Evolutionary conservation across 1,139 yeast species (phyloP).

Genomic region (Debaryomyces robertsiae): DNA sequence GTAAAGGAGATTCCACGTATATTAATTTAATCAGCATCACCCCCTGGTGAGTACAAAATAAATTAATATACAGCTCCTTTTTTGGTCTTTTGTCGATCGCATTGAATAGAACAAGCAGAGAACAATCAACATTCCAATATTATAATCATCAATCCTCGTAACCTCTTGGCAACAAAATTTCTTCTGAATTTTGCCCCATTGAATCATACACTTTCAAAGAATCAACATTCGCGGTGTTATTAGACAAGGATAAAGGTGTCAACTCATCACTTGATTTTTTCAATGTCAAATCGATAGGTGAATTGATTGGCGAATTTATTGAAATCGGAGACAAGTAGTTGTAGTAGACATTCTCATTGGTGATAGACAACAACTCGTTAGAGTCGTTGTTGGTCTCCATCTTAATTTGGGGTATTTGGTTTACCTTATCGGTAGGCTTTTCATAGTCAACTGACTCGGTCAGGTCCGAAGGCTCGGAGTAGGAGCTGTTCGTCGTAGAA

Average conservation of each 20-base stretch:
- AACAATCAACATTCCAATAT: conserved; percentile 23
- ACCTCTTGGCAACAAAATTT: conserved; percentile 39
- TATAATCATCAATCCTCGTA: conserved; percentile 12
- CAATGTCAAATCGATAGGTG: conserved; percentile 46
- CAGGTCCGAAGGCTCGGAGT: conserved; percentile 5
- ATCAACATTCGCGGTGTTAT: conserved; percentile 18
- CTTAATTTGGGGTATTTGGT: conserved; percentile 12
- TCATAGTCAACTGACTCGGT: conserved; percentile 5
- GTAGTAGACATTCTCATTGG: conserved; percentile 24
- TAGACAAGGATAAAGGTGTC: conserved; percentile 16
- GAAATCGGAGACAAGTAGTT: conserved; percentile 50
- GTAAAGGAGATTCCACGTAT: conserved; percentile 26
- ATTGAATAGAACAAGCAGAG: conserved; percentile 37
- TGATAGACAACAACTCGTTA: conserved; percentile 17
- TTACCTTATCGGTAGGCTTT: conserved; percentile 4
- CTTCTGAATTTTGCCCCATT: conserved; percentile 57
- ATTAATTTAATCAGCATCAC: conserved; percentile 24
- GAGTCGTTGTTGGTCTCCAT: conserved; percentile 15
- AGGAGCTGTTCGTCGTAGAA: conserved; percentile 2
- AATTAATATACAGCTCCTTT: conserved; percentile 27
- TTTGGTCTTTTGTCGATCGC: not conserved
- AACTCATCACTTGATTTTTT: conserved; percentile 23
- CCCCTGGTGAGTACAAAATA: conserved; percentile 19
- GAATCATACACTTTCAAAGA: conserved; percentile 30
- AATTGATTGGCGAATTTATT: conserved; percentile 43